Evolutionary conservation across 1,139 yeast genomes (phyloP), one percentile per base, ranked within the genome.

Genomic region (Torulaspora pretoriensis): DNA sequence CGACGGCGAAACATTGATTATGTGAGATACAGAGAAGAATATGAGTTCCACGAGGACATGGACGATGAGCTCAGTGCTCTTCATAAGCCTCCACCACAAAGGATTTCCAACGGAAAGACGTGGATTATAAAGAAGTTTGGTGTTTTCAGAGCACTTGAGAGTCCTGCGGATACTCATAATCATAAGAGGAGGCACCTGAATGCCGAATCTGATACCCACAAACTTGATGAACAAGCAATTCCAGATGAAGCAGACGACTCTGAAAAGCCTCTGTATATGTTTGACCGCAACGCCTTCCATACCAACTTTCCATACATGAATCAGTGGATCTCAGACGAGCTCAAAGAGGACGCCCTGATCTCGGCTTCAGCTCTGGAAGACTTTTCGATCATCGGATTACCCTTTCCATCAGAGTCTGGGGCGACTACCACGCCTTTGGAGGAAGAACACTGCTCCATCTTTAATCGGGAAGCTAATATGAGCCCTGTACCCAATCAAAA

Each of bases 121-220:
- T 74, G 78, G 65, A 61, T 77, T 10, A 66, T 77, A 42, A 95
- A 96, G 0, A 95, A 95, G 8, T 89, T 88, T 69, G 96, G 95
- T 0, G 95, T 86, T 1, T 87, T 89, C 57, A 72, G 73, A 49
- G 64, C 61, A 2, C 45, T 49, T 4, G 55, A 60, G 14, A 48
- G 46, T 22, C 50, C 43, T 12, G 49, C 46, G 19, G 42, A 35
- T 25, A 29, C 25, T 23, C 40, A 42, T 25, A 56, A 45, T 10
- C 50, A 39, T 10, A 59, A 59, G 41, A 55, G 60, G 49, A 52
- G 61, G 33, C 33, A 30, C 17, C 26, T 28, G 23, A 41, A 24
- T 7, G 9, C 17, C 9, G 35, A 34, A 22, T 16, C 39, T 14
- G 16, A 22, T 8, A 14, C 22, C 17, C 14, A 33, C 10, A 42